Conservation (phyloP, 1,139 yeast species). For the Kurtzmaniella quercitrusa region DNA sequence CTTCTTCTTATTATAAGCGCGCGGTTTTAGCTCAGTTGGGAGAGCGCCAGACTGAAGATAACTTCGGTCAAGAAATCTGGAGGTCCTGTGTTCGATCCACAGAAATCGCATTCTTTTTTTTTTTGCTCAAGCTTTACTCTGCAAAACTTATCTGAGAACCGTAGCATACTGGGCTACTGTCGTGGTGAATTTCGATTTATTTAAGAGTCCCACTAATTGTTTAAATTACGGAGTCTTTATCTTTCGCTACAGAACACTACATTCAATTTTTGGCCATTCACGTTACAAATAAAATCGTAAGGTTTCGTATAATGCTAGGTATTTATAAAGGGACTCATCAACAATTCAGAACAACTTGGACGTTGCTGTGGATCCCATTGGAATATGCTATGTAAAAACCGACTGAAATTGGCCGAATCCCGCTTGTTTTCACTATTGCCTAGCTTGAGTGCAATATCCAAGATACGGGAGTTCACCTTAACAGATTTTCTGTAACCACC, state of each 20-base stretch:
- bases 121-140: too few species aligned
- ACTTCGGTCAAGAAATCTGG: constrained; percentile 27
- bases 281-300: too few species aligned
- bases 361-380: constrained; percentile 56
- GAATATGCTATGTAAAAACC: constrained; percentile 39
- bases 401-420: constrained; percentile 16
- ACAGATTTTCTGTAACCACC: constrained; percentile 21
- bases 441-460: constrained; percentile 43
- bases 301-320: too few species aligned
- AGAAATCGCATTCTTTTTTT: constrained; percentile 19
- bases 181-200: too few species aligned
- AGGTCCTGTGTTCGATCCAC: constrained; percentile 58
- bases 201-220: too few species aligned
- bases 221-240: too few species aligned
- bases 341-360: constrained; percentile 37
- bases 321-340: constrained; percentile 29
- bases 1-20: background rate
- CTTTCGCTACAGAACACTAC: too few species aligned
- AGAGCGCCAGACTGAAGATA: constrained; percentile 4
- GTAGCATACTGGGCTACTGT: too few species aligned
- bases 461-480: constrained; percentile 26
- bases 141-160: too few species aligned
- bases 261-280: too few species aligned
- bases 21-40: constrained; percentile 5
- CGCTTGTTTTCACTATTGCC: constrained; percentile 21